Percentiles rank a stretch among this genome's conserved stretches.
Evolutionary conservation across 176 grass and related monocot species (phyloP).

Genomic region (Carex pumila): DNA sequence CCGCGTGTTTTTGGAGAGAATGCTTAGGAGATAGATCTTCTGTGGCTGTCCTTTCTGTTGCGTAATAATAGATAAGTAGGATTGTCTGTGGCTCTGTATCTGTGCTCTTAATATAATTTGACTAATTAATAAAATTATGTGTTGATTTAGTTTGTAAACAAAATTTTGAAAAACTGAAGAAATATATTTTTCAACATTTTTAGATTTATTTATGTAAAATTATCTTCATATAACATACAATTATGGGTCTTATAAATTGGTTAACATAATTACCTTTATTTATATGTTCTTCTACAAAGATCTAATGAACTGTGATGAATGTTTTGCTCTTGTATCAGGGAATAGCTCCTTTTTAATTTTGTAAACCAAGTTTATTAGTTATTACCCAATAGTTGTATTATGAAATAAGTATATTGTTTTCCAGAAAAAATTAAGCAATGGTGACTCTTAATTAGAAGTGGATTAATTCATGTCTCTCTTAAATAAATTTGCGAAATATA

Average conservation of each 20-base stretch:
- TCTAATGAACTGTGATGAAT: not conserved
- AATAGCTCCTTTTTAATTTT: not conserved
- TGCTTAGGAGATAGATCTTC: not conserved
- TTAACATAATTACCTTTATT: not conserved
- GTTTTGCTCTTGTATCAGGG: not conserved
- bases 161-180: not conserved
- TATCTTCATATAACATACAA: no score
- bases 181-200: no score
- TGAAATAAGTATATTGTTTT: not conserved
- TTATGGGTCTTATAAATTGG: no score
- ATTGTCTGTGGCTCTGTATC: no score
- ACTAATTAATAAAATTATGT: not conserved
- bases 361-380: not conserved
- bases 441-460: not conserved
- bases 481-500: no score
- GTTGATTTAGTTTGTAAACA: not conserved
- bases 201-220: no score
- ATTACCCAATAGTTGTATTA: not conserved
- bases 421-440: not conserved
- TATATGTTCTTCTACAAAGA: not conserved
- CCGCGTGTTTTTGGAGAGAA: conserved; percentile 19
- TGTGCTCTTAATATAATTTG: not conserved
- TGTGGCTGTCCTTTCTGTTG: not conserved
- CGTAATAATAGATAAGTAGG: not conserved
- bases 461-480: no score